A percentile compares a stretch with the other conserved stretches of the same genome.
Conservation (phyloP, 305 asterid genomes). For the Coffea humblotiana region DNA sequence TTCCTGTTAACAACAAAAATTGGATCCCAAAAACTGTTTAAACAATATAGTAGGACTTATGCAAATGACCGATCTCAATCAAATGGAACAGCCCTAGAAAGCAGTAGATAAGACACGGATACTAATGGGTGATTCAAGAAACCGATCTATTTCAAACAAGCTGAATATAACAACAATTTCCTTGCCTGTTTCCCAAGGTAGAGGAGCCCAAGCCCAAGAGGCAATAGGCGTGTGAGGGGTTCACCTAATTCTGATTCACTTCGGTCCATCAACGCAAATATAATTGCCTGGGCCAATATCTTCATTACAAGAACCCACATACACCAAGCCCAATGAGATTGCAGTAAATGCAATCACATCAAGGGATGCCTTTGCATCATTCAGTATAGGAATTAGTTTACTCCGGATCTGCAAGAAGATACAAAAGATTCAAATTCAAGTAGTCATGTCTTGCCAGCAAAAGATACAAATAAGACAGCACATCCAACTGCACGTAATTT, state of each 20-base stretch:
- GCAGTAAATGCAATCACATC: slow-evolving; percentile 97
- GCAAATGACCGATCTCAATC: background rate
- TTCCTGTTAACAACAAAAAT: slow-evolving; percentile 55
- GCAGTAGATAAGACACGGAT: background rate
- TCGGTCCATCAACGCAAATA: slow-evolving; percentile 85
- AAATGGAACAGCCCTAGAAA: background rate
- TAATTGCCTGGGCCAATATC: slow-evolving; percentile 96
- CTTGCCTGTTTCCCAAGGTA: slow-evolving; percentile 97
- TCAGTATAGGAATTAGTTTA: slow-evolving; percentile 67
- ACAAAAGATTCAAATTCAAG: background rate
- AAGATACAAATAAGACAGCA: background rate
- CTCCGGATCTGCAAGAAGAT: slow-evolving; percentile 57
- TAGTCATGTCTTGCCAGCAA: background rate
- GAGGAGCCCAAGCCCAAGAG: slow-evolving; percentile 94
- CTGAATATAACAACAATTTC: background rate
- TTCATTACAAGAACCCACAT: slow-evolving; percentile 91
- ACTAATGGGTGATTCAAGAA: background rate
- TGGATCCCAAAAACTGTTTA: background rate
- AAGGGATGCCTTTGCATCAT: slow-evolving; percentile 73
- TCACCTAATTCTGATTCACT: slow-evolving; percentile 87
- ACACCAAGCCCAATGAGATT: slow-evolving; percentile 83
- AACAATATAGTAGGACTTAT: slow-evolving; percentile 3
- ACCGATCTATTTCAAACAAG: background rate
- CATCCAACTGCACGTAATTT: background rate
- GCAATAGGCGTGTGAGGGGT: slow-evolving; percentile 80